Percentiles rank a stretch among this genome's conserved stretches.
phyloP scores from a whole-genome alignment of 129 eudicot genomes.

The Scalesia atractyloides region DNA sequence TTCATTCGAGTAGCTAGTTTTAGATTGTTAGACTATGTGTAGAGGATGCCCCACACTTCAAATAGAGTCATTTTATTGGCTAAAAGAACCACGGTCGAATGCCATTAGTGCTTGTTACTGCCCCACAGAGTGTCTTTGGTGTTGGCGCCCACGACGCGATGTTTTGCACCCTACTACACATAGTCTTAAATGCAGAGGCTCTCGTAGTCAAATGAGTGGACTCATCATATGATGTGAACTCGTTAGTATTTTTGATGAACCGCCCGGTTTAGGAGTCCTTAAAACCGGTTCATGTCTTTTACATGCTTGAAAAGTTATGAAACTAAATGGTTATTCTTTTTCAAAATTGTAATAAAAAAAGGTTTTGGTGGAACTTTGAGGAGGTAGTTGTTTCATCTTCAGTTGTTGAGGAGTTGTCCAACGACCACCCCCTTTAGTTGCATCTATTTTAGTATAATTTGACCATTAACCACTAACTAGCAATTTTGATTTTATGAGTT shows the following conservation, averaged over 20 bases:
- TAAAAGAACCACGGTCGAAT: no score
- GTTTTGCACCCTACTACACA: no score
- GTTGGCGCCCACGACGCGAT: no score
- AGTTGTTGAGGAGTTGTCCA: slow-evolving; percentile 47
- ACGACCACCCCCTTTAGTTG: slow-evolving; percentile 35
- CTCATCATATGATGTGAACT: neutral
- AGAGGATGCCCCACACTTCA: no score
- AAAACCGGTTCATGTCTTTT: neutral
- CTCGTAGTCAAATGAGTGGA: neutral
- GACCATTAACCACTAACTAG: slow-evolving; percentile 24
- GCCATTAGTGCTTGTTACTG: no score
- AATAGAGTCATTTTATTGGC: no score
- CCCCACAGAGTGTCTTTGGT: no score
- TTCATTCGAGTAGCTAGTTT: neutral
- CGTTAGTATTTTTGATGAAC: no score
- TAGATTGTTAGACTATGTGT: neutral
- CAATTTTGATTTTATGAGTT: neutral
- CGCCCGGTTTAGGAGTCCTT: neutral
- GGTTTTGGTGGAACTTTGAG: slow-evolving; percentile 29
- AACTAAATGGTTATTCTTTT: neutral
- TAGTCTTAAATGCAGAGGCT: neutral
- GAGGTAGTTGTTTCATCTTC: slow-evolving; percentile 20
- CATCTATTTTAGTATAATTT: slow-evolving; percentile 22
- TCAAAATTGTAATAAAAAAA: neutral
- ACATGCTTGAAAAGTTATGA: neutral